Percentiles rank a stretch among this genome's conserved stretches.
Conservation (phyloP, 2,329 filamentous ascomycete genomes). For the Talaromyces sp. region DNA sequence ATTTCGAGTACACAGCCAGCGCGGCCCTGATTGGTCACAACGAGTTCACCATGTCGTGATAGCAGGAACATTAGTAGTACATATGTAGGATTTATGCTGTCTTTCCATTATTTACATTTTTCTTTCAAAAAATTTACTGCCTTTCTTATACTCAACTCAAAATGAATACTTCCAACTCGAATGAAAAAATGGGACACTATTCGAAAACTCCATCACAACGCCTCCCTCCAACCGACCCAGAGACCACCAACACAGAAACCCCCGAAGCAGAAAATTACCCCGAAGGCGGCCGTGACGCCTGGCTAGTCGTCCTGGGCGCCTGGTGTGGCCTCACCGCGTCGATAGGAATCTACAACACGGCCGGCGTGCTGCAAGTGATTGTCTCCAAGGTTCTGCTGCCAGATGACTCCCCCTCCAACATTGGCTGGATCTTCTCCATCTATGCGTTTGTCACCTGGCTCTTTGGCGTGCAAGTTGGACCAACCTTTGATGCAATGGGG, state of each 20-base stretch:
- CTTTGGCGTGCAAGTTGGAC: constrained; percentile 23
- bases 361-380: constrained; percentile 19
- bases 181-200: not conserved
- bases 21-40: not conserved
- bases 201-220: not conserved
- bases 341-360: constrained; percentile 35
- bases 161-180: not conserved
- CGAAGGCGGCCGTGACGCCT: constrained; percentile 21
- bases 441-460: constrained; percentile 24
- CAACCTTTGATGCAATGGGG: constrained; percentile 25
- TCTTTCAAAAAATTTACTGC: not conserved
- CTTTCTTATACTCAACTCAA: not conserved
- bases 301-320: constrained; percentile 21
- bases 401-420: constrained; percentile 6
- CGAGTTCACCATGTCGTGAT: not conserved
- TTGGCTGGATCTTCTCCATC: constrained; percentile 25
- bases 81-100: not conserved
- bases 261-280: constrained; percentile 7
- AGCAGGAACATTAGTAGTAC: not conserved
- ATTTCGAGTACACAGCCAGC: constrained; percentile 1
- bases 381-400: constrained; percentile 13
- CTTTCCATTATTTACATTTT: not conserved
- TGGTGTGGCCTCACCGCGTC: constrained; percentile 25
- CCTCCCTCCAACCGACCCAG: not conserved
- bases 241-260: constrained; percentile 4